Base-by-base conservation (phyloP, 164 flowering plant genomes). In the Saururus chinensis region DNA sequence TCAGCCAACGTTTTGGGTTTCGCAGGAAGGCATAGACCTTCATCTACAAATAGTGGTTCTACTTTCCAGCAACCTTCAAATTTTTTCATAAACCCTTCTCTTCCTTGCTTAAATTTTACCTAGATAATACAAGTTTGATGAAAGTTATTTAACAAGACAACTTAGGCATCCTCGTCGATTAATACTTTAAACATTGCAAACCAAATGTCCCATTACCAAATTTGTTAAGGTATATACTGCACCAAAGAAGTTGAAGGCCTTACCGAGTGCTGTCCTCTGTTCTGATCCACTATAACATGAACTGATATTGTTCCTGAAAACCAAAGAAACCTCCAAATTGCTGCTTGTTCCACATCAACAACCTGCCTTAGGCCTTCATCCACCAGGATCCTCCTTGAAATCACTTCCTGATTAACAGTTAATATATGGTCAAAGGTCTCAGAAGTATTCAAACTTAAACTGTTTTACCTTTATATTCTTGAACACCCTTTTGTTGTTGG, bases 311-410 rank as follows among this genome's bases (percentile, higher is more conserved):
- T 85, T 53, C 97, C 99, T 10, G 97, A 90, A 89, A 89, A 90
- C 96, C 96, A 93, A 61, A 93, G 97, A 53, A 93, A 93, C 73
- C 71, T 85, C 99, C 99, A 93, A 53, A 85, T 53, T 45, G 96
- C 97, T 41, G 96, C 95, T 81, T 93, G 97, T 70, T 93, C 99
- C 64, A 90, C 66, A 52, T 93, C 96, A 51, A 93, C 97, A 45
- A 90, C 82, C 70, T 93, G 99, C 69, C 99, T 85, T 48, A 56
- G 65, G 48, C 97, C 99, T 67, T 93, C 96, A 75, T 93, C 91
- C n/a, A 88, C 71, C 80, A 90, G 67, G 37, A 93, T 88, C 68
- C 64, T 81, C 66, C 97, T 77, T 12, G 95, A 87, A 62, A 75
- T 68, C 26, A 89, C 96, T 78, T 89, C 95, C 98, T 93, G 79